Evolutionary conservation across 257 asterid species (phyloP), one percentile per base, ranked within the genome.

Genomic region (Voacanga thouarsii): DNA sequence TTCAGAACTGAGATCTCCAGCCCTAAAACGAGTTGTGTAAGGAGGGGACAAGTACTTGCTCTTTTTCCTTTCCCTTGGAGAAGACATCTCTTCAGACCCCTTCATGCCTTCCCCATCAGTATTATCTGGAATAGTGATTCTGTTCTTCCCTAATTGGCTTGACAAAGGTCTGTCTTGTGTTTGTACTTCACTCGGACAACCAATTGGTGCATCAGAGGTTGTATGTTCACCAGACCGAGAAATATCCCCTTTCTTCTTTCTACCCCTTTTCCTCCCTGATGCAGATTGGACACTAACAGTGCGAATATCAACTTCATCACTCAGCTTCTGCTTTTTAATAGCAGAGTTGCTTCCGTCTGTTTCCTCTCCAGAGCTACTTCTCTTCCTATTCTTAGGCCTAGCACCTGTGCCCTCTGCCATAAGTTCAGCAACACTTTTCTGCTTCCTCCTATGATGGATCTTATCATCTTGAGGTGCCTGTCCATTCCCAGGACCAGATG

Each of bases 31-130:
- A 82, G 67, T 75, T 53, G 89, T 86, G 59, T 86, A 95, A 11
- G 98, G 98, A 77, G 93, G 90, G 75, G 94, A 91, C 1, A 95
- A 80, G 85, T 89, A 93, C 88, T 87, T 93, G 83, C 99, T 95
- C 83, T 80, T 90, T 89, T 87, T 95, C 85, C 97, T 90, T 79
- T 87, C 96, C 92, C 98, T 86, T 0, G 96, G 88, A n/a, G 87
- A 71, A 71, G 86, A 78, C 33, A 79, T 72, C 24, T 5, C 78
- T 57, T 79, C 90, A 2, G 71, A 10, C 72, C 70, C 84, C 74
- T 85, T 82, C 53, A 75, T 30, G 16, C 83, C 84, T 51, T 85
- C 86, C 5, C 65, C 79, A 2, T 75, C 79, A 45, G 76, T 77
- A 68, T 39, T 43, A 57, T 81, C 88, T 75, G 75, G 83, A 76